A percentile compares a stretch with the other conserved stretches of the same genome.
These are phyloP conservation scores for Climacium dendroides DNA, from an alignment of 225 moss, liverwort and hornwort genomes.

Conservation along the genomic window DNA sequence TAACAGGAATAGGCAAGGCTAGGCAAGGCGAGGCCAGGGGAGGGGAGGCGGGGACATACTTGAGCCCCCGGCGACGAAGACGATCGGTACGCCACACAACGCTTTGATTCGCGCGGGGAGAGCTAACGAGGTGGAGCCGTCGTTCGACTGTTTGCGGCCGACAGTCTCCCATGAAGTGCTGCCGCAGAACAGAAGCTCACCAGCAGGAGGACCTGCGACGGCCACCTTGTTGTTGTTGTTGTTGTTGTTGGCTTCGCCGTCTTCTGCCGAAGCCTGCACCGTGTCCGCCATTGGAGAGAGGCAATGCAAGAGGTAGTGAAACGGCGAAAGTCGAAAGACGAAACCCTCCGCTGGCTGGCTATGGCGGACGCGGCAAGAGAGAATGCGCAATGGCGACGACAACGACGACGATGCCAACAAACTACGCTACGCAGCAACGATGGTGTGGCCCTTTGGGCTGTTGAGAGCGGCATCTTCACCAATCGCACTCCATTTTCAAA, in stretches of 20 bases:
- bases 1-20: neutral
- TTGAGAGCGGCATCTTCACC: neutral
- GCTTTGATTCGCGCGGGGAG: constrained; percentile 9
- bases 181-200: constrained; percentile 50
- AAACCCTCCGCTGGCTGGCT: neutral
- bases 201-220: neutral
- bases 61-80: constrained; percentile 35
- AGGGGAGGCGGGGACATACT: neutral
- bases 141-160: constrained; percentile 27
- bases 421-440: neutral
- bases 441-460: neutral
- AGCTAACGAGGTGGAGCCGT: constrained; percentile 7
- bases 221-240: neutral
- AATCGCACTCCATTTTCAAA: neutral
- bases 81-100: constrained; percentile 27
- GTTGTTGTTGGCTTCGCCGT: neutral
- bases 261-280: constrained; percentile 14
- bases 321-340: neutral
- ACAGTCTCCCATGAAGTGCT: constrained; percentile 36
- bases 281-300: constrained; percentile 6
- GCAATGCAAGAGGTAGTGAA: neutral
- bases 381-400: neutral
- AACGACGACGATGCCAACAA: neutral
- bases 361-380: neutral
- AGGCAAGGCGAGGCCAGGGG: neutral